Evolutionary conservation across 768 basidiomycete species (phyloP).

Genomic region (Mycena rebaudengoi): DNA sequence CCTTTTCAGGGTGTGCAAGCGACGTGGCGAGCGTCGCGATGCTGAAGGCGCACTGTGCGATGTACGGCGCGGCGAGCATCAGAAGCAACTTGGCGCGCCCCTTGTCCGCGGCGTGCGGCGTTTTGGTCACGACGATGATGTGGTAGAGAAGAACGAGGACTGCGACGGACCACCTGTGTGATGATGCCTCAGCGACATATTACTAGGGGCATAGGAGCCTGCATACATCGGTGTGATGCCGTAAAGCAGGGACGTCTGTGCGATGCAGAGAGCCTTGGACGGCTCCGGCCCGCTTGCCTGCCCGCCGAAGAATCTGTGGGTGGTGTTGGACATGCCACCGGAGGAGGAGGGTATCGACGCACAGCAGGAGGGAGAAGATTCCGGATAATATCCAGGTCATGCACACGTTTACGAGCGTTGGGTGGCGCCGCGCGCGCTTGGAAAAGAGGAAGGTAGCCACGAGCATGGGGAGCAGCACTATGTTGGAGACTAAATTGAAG

Average conservation of each 20-base stretch:
- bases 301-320: conserved; percentile 50
- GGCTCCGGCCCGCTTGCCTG: conserved; percentile 46
- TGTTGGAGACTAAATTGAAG: conserved; percentile 56
- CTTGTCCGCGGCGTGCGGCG: conserved; percentile 10
- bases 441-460: conserved; percentile 54
- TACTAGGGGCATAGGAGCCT: neutral
- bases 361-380: conserved; percentile 53
- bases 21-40: conserved; percentile 40
- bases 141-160: conserved; percentile 45
- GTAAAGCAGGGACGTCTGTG: conserved; percentile 51
- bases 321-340: neutral
- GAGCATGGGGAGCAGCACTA: conserved; percentile 53
- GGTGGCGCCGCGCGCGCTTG: conserved; percentile 47
- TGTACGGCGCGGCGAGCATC: conserved; percentile 48
- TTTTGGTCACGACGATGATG: conserved; percentile 33
- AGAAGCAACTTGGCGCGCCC: conserved; percentile 32
- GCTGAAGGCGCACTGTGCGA: conserved; percentile 39
- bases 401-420: conserved; percentile 55
- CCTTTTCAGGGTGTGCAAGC: conserved; percentile 34
- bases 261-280: conserved; percentile 47
- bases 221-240: conserved; percentile 51
- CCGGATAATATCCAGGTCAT: conserved; percentile 58
- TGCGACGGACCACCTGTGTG: conserved; percentile 35
- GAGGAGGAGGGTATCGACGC: conserved; percentile 20
- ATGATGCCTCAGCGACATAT: neutral